Evolutionary conservation across 1,284 basidiomycete species (phyloP), one percentile per base, ranked within the genome.

Genomic region (Salmacisia buchloeana): DNA sequence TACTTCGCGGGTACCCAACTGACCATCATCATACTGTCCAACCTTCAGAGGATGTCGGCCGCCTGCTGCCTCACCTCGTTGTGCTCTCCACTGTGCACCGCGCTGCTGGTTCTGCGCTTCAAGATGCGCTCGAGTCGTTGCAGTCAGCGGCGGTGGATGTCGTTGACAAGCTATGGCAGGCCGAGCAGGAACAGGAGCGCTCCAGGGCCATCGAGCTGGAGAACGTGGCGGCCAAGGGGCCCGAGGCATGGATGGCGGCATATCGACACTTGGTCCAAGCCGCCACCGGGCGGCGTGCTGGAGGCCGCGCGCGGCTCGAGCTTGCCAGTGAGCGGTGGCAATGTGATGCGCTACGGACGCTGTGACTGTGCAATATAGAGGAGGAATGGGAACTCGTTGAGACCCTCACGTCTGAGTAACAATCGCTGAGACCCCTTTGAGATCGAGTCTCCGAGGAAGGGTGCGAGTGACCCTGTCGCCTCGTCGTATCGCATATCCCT

Each of bases 51-150:
- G 69, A 71, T 25, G 61, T 65, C 0, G 59, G 39, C 7, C 65
- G 59, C 13, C 49, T 78, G 6, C 52, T 76, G 0, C 75, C 74
- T 0, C 63, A 71, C n/a, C 66, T 78, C 2, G 39, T 61, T 7
- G 41, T 61, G n/a, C 61, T 68, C 23, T 71, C 62, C 25, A 56
- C 57, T 38, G 60, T 21, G 1, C 63, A 31, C 46, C 71, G 63
- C 13, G n/a, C 2, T 12, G 52, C 59, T 2, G 75, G 74, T 0
- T 43, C 39, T n/a, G 64, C 62, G 12, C 63, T 77, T 7, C 61
- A 59, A 6, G 21, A 43, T 2, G 62, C 64, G 0, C 54, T 78
- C 3, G 57, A 41, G 1, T 58, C 21, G 3, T 69, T 78, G 38
- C 75, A 78, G 41, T 58, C 25, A 12, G 27, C 61, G 2, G 72